A percentile compares a stretch with the other conserved stretches of the same genome.
Evolutionary conservation across 495 filamentous ascomycete genomes (phyloP).

Genomic region (Patellaria atrata): DNA sequence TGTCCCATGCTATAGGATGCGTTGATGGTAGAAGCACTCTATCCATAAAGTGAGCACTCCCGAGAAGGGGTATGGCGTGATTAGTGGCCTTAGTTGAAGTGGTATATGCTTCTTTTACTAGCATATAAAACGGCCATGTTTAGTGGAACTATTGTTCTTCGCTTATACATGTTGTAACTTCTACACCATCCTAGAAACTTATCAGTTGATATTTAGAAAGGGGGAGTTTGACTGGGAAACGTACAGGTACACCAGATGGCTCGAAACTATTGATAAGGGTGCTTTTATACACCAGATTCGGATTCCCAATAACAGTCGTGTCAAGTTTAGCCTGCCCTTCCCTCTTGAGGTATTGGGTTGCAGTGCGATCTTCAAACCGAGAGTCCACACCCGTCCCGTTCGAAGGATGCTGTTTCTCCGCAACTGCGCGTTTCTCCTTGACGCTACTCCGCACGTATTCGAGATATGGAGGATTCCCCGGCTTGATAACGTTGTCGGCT

Average conservation of each 20-base stretch:
- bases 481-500: slow-evolving; percentile 61
- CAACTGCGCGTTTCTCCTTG: slow-evolving; percentile 33
- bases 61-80: no score
- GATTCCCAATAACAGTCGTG: slow-evolving; percentile 44
- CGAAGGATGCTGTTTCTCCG: slow-evolving; percentile 7
- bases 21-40: no score
- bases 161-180: slow-evolving; percentile 51
- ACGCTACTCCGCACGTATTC: slow-evolving; percentile 46
- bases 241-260: slow-evolving; percentile 44
- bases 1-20: no score
- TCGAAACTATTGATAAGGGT: slow-evolving; percentile 50
- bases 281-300: slow-evolving; percentile 55
- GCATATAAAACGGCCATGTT: not conserved
- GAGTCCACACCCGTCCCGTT: slow-evolving; percentile 16
- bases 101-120: no score
- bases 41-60: no score
- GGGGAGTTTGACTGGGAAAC: slow-evolving; percentile 8
- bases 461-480: slow-evolving; percentile 62
- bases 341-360: slow-evolving; percentile 29
- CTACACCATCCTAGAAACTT: slow-evolving; percentile 49
- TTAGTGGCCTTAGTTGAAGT: no score
- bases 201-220: slow-evolving; percentile 7
- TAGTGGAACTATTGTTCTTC: slow-evolving; percentile 18
- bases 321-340: slow-evolving; percentile 30
- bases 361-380: slow-evolving; percentile 18